A percentile compares a stretch with the other conserved stretches of the same genome.
These are phyloP conservation scores for Beauveria sp. DNA, from an alignment of 2,329 filamentous ascomycete species.

Conservation along the genomic window DNA sequence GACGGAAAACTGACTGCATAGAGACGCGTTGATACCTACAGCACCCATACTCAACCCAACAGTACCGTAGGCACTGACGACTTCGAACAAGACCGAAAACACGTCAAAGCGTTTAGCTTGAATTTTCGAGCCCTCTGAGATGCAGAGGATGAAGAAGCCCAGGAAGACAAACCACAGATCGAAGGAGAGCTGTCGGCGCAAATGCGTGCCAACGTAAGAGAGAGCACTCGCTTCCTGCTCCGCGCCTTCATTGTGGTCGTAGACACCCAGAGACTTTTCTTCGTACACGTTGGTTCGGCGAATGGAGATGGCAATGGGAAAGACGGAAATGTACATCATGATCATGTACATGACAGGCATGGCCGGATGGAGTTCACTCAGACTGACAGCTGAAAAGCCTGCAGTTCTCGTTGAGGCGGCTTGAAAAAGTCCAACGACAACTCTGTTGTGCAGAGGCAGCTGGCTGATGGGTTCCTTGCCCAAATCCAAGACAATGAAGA, in stretches of 20 bases:
- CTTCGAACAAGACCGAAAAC: constrained; percentile 71
- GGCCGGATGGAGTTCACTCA: constrained; percentile 74
- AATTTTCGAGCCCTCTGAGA: constrained; percentile 71
- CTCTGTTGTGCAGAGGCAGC: constrained; percentile 64
- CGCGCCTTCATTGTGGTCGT: constrained; percentile 42
- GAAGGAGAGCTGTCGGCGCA: constrained; percentile 89
- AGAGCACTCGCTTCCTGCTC: constrained; percentile 49
- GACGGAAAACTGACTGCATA: constrained; percentile 72
- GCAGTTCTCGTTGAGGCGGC: constrained; percentile 84
- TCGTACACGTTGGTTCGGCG: constrained; percentile 95
- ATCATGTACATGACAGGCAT: constrained; percentile 91
- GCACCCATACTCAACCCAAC: constrained; percentile 89
- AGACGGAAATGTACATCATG: constrained; percentile 99
- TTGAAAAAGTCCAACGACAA: constrained; percentile 85
- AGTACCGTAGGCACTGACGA: constrained; percentile 87
- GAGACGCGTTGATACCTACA: constrained; percentile 64
- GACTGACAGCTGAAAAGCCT: constrained; percentile 75
- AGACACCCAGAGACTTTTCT: constrained; percentile 76
- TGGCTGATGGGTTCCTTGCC: constrained; percentile 60
- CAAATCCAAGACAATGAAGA: constrained; percentile 88
- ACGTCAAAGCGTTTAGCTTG: constrained; percentile 56
- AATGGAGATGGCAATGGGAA: constrained; percentile 92
- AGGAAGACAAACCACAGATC: constrained; percentile 96
- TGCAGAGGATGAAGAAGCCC: constrained; percentile 85
- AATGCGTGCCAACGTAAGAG: constrained; percentile 83